phyloP scores from a whole-genome alignment of 1,139 yeast species.

The Hemisphaericaspora xylanilytica region DNA sequence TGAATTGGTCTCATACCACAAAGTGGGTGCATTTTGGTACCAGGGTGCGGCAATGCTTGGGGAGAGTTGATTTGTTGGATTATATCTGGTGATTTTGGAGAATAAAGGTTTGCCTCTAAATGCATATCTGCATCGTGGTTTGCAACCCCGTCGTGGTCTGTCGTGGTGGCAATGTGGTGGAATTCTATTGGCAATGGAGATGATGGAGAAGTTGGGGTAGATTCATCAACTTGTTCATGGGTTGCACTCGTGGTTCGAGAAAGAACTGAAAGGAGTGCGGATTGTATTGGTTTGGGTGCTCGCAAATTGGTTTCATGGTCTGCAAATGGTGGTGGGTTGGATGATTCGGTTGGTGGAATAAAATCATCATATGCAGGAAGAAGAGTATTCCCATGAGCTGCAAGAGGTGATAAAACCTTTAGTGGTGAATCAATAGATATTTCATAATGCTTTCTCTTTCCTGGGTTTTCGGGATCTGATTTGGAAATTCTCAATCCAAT shows the following conservation, averaged over 20 bases:
- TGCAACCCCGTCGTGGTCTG: constrained; percentile 20
- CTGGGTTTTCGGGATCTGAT: constrained; percentile 52
- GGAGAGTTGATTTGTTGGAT: constrained; percentile 48
- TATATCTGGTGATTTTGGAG: constrained; percentile 39
- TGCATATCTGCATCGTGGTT: constrained; percentile 39
- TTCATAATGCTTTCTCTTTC: constrained; percentile 81
- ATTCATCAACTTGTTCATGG: constrained; percentile 7
- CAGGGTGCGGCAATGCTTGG: constrained; percentile 54
- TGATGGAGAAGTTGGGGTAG: background rate
- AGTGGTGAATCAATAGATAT: constrained; percentile 90
- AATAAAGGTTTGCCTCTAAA: constrained; percentile 58
- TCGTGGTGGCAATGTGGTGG: constrained; percentile 29
- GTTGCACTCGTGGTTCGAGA: constrained; percentile 11
- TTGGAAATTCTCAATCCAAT: constrained; percentile 76
- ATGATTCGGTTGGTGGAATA: constrained; percentile 13
- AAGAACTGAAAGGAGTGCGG: constrained; percentile 6
- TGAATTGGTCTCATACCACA: constrained; percentile 35
- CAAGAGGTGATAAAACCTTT: constrained; percentile 62
- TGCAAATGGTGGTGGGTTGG: constrained; percentile 16
- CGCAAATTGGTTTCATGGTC: constrained; percentile 22
- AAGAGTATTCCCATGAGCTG: constrained; percentile 73
- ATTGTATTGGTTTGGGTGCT: constrained; percentile 54
- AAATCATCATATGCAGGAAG: constrained; percentile 53
- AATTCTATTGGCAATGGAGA: constrained; percentile 20
- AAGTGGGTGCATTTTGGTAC: constrained; percentile 36